Base-by-base conservation (phyloP, 805 yeast genomes). In the Hanseniaspora pseudoguilliermondii region DNA sequence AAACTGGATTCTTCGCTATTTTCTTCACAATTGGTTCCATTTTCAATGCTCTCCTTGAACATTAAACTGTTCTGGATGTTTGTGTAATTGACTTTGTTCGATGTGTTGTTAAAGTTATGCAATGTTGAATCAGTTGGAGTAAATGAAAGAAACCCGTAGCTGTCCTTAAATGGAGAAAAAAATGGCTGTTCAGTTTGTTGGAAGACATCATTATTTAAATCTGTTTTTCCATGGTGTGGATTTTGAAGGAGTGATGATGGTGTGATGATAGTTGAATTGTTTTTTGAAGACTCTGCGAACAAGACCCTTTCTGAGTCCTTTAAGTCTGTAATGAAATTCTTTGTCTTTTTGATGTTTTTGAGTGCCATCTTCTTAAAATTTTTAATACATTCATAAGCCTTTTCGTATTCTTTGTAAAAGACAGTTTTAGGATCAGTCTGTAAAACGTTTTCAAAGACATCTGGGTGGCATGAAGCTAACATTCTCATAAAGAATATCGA, bases 401-500 rank as follows among this genome's bases (percentile, higher is more conserved):
- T 16, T 10, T 38, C 42, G 25, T 53, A 53, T 39, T 53, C 56
- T 7, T 27, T 18, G 32, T 29, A 36, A 21, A 53, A 53, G 7
- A 53, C 25, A 13, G 21, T 39, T 10, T 36, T 27, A 6, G 48
- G 42, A 21, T 29, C 25, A 16, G 23, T 13, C 2, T 38, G 16
- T 5, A 53, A 36, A 5, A n/a, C 50, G n/a, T 55, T 36, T 29
- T 32, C 43, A 36, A 44, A 49, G 7, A 44, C 47, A 25, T 44
- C 54, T 15, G 49, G 50, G 27, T 49, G 50, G n/a, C 44, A 41
- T 5, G 42, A 16, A 15, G 36, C 41, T 10, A 55, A 18, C 1
- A 55, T 49, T 38, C 36, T 55, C 36, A 49, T 44, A 13, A 43
- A 49, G 15, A 44, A 44, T 1, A 55, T 49, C 15, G 47, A 10